Percentiles rank a stretch among this genome's conserved stretches.
Evolutionary conservation across 441 rosid genomes (phyloP).

Genomic region (Erodium texanum): DNA sequence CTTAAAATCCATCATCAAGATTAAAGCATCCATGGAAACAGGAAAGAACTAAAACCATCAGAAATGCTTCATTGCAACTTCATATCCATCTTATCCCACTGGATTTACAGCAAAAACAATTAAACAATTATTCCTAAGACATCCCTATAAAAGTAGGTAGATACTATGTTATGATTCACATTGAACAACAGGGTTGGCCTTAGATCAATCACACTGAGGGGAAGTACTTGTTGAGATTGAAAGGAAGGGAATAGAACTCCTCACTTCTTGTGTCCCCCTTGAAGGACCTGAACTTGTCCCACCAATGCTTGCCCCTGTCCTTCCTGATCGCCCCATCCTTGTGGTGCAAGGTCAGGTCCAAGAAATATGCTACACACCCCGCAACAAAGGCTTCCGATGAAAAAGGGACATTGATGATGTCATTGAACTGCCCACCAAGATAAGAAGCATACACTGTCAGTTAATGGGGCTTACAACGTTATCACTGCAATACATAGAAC

Average conservation of each 20-base stretch:
- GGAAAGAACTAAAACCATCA: neutral
- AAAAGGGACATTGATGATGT: slow-evolving; percentile 79
- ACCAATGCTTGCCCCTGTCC: slow-evolving; percentile 96
- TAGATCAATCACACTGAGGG: slow-evolving; percentile 72
- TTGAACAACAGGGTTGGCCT: slow-evolving; percentile 12
- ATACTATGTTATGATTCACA: slow-evolving; percentile 25
- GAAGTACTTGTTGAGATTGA: slow-evolving; percentile 80
- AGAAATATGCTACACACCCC: slow-evolving; percentile 68
- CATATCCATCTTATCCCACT: slow-evolving; percentile 20
- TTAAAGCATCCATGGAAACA: too few species aligned
- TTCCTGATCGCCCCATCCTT: slow-evolving; percentile 48
- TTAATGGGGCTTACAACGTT: too few species aligned
- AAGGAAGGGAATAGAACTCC: slow-evolving; percentile 90
- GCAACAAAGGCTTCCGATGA: slow-evolving; percentile 88
- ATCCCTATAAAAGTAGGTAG: slow-evolving; percentile 7
- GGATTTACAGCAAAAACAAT: slow-evolving; percentile 31
- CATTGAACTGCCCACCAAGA: slow-evolving; percentile 61
- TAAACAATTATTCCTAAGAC: slow-evolving; percentile 19
- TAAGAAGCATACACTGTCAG: neutral
- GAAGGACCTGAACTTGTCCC: slow-evolving; percentile 77
- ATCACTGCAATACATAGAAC: too few species aligned
- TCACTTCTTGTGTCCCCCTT: slow-evolving; percentile 61
- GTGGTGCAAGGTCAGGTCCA: slow-evolving; percentile 64
- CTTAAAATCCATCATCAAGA: too few species aligned
- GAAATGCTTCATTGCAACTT: slow-evolving; percentile 24